Percentiles rank a stretch among this genome's conserved stretches.
phyloP scores from a whole-genome alignment of 164 flowering plant species.

The Vitis riparia region DNA sequence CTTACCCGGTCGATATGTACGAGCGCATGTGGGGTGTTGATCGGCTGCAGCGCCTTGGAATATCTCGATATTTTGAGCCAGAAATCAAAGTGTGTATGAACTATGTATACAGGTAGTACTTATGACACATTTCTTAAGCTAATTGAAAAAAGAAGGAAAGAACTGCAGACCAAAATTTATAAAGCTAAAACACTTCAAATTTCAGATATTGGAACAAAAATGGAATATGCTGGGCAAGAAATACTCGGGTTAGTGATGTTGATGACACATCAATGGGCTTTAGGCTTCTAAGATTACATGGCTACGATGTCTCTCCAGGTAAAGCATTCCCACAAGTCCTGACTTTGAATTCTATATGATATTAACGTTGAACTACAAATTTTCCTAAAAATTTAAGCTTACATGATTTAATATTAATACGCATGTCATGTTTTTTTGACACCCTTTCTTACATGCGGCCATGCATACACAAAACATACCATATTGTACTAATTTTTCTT shows the following conservation, averaged over 20 bases:
- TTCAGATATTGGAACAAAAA: conserved; percentile 68
- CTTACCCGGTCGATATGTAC: conserved; percentile 78
- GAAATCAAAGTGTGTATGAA: conserved; percentile 49
- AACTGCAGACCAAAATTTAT: no score
- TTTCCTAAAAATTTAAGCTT: not conserved
- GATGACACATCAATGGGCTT: conserved; percentile 97
- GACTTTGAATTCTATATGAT: not conserved
- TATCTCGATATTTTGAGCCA: conserved; percentile 53
- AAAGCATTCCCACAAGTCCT: not conserved
- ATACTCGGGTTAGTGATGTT: conserved; percentile 60
- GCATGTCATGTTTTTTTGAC: no score
- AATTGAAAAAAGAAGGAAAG: no score
- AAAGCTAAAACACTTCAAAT: no score
- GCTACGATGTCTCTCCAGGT: conserved; percentile 79
- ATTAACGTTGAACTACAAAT: not conserved
- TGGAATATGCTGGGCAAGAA: conserved; percentile 93
- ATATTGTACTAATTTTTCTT: no score
- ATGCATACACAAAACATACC: no score
- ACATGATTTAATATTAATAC: no score
- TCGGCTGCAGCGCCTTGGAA: conserved; percentile 81
- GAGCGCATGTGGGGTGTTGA: conserved; percentile 71
- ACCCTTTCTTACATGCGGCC: no score
- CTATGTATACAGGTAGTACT: conserved; percentile 54
- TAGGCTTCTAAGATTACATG: conserved; percentile 78
- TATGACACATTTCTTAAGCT: no score